phyloP scores from a whole-genome alignment of 1,284 basidiomycete genomes.

The Phylloporus sp. region DNA sequence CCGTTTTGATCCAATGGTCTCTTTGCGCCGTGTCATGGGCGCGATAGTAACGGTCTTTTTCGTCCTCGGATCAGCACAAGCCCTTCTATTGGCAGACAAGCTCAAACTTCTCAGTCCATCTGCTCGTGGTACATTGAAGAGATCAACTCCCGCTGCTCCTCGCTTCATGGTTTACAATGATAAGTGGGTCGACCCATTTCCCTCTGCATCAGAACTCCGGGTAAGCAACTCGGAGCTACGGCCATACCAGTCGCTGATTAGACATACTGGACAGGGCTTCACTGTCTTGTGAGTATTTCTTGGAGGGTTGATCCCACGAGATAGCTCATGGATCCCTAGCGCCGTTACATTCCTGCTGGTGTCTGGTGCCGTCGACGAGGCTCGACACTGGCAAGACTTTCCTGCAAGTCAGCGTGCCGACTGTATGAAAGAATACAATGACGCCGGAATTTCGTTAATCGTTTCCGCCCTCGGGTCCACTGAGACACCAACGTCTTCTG shows the following conservation, averaged over 20 bases:
- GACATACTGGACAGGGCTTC: conserved; percentile 37
- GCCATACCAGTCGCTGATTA: conserved; percentile 5
- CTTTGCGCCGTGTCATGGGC: conserved; percentile 15
- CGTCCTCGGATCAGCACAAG: conserved; percentile 15
- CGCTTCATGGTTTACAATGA: conserved; percentile 58
- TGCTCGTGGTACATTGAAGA: conserved; percentile 45
- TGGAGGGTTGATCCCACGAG: neutral
- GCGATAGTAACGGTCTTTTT: conserved; percentile 11
- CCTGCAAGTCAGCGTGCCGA: conserved; percentile 45
- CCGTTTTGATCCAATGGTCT: conserved; percentile 24
- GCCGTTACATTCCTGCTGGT: conserved; percentile 53
- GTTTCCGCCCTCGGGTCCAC: conserved; percentile 59
- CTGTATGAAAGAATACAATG: conserved; percentile 52
- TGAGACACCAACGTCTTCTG: conserved; percentile 48
- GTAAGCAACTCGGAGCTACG: conserved; percentile 30
- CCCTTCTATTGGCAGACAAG: conserved; percentile 25
- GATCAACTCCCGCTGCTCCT: conserved; percentile 49
- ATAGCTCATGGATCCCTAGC: conserved; percentile 30
- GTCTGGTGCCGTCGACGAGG: conserved; percentile 57
- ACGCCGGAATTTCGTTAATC: conserved; percentile 59
- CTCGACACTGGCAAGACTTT: conserved; percentile 46
- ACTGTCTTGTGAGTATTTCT: conserved; percentile 43
- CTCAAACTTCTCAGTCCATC: conserved; percentile 23
- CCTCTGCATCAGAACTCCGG: conserved; percentile 44
- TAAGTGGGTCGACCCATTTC: conserved; percentile 44